Base-by-base conservation (phyloP, 257 asterid species). In the Leonotis leonurus region DNA sequence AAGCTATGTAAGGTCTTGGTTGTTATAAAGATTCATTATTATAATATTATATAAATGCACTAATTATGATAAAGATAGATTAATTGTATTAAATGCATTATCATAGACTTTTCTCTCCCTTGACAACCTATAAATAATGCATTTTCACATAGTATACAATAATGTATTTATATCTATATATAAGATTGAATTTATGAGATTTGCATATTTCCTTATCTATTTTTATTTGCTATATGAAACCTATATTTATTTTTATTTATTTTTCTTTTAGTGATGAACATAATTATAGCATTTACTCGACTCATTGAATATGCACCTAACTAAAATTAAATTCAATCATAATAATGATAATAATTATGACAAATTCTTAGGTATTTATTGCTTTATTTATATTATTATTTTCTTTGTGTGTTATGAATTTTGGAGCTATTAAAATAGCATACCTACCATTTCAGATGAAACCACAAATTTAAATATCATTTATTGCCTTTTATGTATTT, bases 261-360 rank as follows among this genome's bases (percentile, higher is more conserved):
- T 40, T 41, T 32, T n/a, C n/a, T 35, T 25, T 49, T 37, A 16
- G 26, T 37, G 35, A 18, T 37, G 30, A 48, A 30, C 24, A 21
- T 69, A 73, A 73, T 69, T 72, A 45, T 73, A 46, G 65, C 78
- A 72, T 65, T 76, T 76, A 76, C 65, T 68, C n/a, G 52, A 30
- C 60, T 46, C 63, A 77, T 77, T 77, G 58, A 77, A 69, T 60
- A 56, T 69, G 8, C 12, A 77, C 82, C 82, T 73, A 77, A 77
- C 82, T 63, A 65, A 44, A 59, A 65, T 7, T 77, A 65, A 77
- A 72, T 77, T 75, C 64, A 51, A 67, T 7, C 29, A 9, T 67
- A 71, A 49, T 57, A 62, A 57, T 73, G 45, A 32, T 41, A 37
- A 58, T 65, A 39, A 39, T 65, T n/a, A 44, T 39, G 57, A 39